Conservation (phyloP, 176 grass and related monocot species). For the Carex littledalei region DNA sequence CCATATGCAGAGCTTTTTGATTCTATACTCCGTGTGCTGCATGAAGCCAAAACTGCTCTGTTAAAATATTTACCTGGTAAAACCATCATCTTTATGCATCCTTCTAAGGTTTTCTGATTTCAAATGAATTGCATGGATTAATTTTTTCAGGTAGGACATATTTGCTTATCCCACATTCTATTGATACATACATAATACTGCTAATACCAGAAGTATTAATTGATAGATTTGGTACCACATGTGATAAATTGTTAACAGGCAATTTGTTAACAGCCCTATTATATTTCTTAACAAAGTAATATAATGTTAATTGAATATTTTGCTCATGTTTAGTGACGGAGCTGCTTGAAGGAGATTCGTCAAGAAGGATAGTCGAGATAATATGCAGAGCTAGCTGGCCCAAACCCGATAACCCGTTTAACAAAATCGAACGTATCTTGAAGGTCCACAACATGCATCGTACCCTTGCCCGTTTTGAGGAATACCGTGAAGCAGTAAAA, state of each 20-base stretch:
- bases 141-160: background rate
- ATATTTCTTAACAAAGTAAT: background rate
- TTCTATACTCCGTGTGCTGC: no score
- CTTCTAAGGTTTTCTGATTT: no score
- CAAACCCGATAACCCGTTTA: conserved; percentile 33
- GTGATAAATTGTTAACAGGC: background rate
- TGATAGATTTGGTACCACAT: background rate
- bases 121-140: background rate
- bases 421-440: conserved; percentile 41
- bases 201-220: background rate
- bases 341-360: conserved; percentile 50
- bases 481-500: conserved; percentile 59
- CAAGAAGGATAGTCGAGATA: conserved; percentile 67
- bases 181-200: background rate
- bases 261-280: background rate
- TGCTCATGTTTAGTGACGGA: conserved; percentile 41
- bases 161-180: background rate
- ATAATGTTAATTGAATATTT: background rate
- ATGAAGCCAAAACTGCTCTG: no score
- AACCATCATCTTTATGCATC: no score
- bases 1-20: no score
- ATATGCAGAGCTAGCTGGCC: conserved; percentile 61
- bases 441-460: conserved; percentile 64
- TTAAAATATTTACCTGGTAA: background rate
- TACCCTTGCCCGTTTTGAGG: conserved; percentile 48